Percentiles rank a stretch among this genome's conserved stretches.
phyloP scores from a whole-genome alignment of 1,284 basidiomycete genomes.

The Moniliella sp. region DNA sequence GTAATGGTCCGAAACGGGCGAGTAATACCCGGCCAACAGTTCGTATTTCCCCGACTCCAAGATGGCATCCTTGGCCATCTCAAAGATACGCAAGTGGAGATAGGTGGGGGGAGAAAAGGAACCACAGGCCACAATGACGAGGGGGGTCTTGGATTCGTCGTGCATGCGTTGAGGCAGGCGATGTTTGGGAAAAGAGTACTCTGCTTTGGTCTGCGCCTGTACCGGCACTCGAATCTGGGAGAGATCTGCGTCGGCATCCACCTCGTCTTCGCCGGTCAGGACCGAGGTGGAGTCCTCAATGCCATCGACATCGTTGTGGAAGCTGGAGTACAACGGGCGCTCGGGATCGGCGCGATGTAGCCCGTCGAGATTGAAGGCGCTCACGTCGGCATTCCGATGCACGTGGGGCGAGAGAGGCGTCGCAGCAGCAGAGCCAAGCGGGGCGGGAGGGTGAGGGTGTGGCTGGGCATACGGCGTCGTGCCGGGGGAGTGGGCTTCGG shows the following conservation, averaged over 20 bases:
- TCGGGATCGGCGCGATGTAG: no score
- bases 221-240: no score
- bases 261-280: constrained; percentile 16
- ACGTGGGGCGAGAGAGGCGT: no score
- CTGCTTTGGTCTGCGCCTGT: constrained; percentile 5
- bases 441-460: no score
- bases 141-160: constrained; percentile 26
- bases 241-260: no score
- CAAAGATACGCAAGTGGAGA: constrained; percentile 63
- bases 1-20: constrained; percentile 46
- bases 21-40: constrained; percentile 77
- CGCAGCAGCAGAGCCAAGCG: no score
- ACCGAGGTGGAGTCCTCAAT: constrained; percentile 9
- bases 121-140: constrained; percentile 39
- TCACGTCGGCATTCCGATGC: no score
- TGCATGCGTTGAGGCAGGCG: constrained; percentile 24
- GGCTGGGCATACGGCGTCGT: no score
- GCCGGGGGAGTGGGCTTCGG: no score
- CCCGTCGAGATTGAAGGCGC: no score
- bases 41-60: constrained; percentile 79
- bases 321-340: constrained; percentile 13
- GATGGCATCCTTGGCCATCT: constrained; percentile 88
- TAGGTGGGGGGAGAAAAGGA: constrained; percentile 43
- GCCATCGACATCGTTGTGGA: constrained; percentile 10
- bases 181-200: constrained; percentile 27